phyloP scores from a whole-genome alignment of 768 basidiomycete species.

The Dentipellis sp. region DNA sequence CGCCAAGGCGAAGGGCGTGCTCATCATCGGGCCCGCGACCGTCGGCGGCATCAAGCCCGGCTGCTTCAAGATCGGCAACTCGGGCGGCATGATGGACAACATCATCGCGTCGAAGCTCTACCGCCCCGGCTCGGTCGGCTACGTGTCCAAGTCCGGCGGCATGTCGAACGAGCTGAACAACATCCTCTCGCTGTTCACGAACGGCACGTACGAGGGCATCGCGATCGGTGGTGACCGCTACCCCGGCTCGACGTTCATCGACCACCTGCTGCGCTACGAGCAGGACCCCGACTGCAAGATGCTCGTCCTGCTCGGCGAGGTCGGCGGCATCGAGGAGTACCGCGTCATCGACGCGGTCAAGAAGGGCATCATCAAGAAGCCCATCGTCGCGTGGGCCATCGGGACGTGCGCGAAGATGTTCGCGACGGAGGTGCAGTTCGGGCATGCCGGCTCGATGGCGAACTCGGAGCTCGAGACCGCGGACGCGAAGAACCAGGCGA shows the following conservation, averaged over 20 bases:
- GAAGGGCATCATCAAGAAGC: constrained; percentile 89
- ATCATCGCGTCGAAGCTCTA: constrained; percentile 98
- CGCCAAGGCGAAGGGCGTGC: constrained; percentile 75
- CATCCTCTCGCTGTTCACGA: constrained; percentile 92
- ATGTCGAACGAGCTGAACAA: constrained; percentile 99
- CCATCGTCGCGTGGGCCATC: constrained; percentile 99
- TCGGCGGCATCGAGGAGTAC: constrained; percentile 98
- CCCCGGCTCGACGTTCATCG: constrained; percentile 97
- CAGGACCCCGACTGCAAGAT: constrained; percentile 97
- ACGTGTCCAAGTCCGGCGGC: constrained; percentile 98
- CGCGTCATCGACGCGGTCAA: constrained; percentile 98
- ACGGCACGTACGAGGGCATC: constrained; percentile 99
- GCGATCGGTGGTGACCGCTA: constrained; percentile 99
- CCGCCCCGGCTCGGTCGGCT: constrained; percentile 94
- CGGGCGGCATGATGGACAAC: constrained; percentile 99
- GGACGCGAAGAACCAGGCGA: constrained; percentile 93
- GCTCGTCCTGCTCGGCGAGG: constrained; percentile 97
- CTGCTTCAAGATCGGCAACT: constrained; percentile 99
- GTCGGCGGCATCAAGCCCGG: constrained; percentile 99
- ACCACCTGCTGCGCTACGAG: constrained; percentile 97
- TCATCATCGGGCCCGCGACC: constrained; percentile 95
- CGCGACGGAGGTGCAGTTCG: constrained; percentile 97
- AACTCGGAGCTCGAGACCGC: constrained; percentile 97
- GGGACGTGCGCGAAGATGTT: constrained; percentile 99
- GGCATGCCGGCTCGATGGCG: constrained; percentile 96